Evolutionary conservation across 371 early-diverging fungal species (phyloP).

Genomic region (Nosema muscidifuracis): DNA sequence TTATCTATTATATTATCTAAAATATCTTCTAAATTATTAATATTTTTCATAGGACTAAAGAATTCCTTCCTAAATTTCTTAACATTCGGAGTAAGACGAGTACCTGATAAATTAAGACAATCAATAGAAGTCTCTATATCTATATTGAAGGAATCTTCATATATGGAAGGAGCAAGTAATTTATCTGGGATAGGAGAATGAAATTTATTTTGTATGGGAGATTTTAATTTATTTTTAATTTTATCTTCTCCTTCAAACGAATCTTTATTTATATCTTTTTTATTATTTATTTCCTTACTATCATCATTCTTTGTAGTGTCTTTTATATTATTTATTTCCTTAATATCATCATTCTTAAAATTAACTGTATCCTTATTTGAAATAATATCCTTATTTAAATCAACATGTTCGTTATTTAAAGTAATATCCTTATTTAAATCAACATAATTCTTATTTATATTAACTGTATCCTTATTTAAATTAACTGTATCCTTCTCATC

Average conservation of each 20-base stretch:
- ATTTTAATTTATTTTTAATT: not conserved
- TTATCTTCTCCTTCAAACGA: not conserved
- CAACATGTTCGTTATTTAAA: too few relatives aligned
- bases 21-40: constrained; percentile 30
- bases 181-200: not conserved
- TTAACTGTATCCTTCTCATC: not conserved
- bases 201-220: not conserved
- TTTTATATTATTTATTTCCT: not conserved
- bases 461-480: not conserved
- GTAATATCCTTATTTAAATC: too few relatives aligned
- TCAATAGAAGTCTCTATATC: constrained; percentile 31
- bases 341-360: not conserved
- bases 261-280: not conserved
- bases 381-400: not conserved
- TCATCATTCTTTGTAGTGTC: not conserved
- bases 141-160: constrained; percentile 1
- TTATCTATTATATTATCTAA: constrained; percentile 30
- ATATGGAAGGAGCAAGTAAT: constrained; percentile 14
- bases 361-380: not conserved
- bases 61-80: constrained; percentile 26
- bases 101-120: constrained; percentile 12
- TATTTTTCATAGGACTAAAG: constrained; percentile 7
- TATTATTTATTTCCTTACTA: not conserved
- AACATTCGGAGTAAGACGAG: constrained; percentile 1
- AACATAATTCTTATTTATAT: too few relatives aligned